Evolutionary conservation across 2,329 filamentous ascomycete species (phyloP), one percentile per base, ranked within the genome.

Genomic region (Penicillium brevicompactum): DNA sequence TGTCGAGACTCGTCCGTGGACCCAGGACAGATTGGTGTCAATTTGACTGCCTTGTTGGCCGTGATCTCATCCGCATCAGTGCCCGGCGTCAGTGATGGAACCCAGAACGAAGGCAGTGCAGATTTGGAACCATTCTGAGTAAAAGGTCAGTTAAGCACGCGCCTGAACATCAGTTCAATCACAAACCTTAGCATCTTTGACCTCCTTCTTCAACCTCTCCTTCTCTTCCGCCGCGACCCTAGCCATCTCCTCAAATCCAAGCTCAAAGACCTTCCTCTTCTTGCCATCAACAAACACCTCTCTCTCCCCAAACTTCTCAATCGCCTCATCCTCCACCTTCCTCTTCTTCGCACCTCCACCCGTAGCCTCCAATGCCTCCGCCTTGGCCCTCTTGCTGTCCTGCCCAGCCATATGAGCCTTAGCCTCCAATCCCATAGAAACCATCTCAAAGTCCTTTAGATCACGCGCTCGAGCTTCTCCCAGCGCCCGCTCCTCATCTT

Each of bases 61-160:
- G 82, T 75, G 67, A 86, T 79, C 49, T 86, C 77, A 49, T 81
- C 77, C 46, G 80, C 76, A 45, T 83, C 83, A 37, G 81, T 83
- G 0, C 81, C 80, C 1, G 91, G 91, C 0, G 90, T 95, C 54
- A 93, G 83, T 0, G 89, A 90, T 0, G 92, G 93, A 11, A 93
- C 88, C 94, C 93, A 97, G 76, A 97, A 97, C 0, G 91, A 95
- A 0, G 91, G 90, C 0, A 96, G 77, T 14, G 83, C 82, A 1
- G 85, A 83, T 73, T 88, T 90, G 8, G 85, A 82, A 68, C 86
- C 74, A 51, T 70, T 71, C 69, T 76, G 52, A 37, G 6, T 45
- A 21, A 27, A 22, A 61, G 31, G 18, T 51, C 37, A 30, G 44
- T 38, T 31, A 51, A 41, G 13, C n/a, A 24, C 51, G 40, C 45